These are phyloP conservation scores for Taiozyma sp. DNA, from an alignment of 1,139 yeast species.

Conservation along the genomic window DNA sequence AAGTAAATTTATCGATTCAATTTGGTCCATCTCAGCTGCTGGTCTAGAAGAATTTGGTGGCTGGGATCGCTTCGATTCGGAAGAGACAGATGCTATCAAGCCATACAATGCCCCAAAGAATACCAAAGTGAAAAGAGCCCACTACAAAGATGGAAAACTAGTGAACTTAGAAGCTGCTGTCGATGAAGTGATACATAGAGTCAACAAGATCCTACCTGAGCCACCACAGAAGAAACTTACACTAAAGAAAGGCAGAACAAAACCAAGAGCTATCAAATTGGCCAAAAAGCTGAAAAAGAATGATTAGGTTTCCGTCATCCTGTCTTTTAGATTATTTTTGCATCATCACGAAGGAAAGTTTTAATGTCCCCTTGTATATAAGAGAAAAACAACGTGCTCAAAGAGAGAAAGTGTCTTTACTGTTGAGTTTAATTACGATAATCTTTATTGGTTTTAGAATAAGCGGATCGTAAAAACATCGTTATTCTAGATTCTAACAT, in stretches of 20 bases:
- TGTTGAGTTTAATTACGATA: not conserved
- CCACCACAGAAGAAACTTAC: constrained; percentile 5
- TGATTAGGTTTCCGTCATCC: not conserved
- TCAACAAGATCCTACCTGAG: constrained; percentile 3
- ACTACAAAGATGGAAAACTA: not conserved
- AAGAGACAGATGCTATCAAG: constrained; percentile 6
- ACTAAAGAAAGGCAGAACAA: constrained; percentile 16
- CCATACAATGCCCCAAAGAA: constrained; percentile 17
- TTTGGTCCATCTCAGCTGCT: constrained; percentile 14
- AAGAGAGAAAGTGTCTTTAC: not conserved
- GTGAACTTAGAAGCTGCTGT: not conserved
- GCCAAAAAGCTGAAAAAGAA: not conserved
- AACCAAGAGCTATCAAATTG: constrained; percentile 9
- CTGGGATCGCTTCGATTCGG: constrained; percentile 18
- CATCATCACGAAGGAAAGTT: not conserved
- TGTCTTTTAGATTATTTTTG: not conserved
- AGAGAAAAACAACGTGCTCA: not conserved
- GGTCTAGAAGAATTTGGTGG: constrained; percentile 18
- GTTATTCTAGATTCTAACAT: constrained; percentile 21
- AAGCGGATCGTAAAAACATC: not conserved
- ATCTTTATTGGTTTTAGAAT: not conserved
- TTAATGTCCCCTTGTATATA: not conserved
- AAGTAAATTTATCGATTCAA: constrained; percentile 4
- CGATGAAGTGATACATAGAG: not conserved
- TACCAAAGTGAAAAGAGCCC: constrained; percentile 2